Conservation (phyloP, 2,329 filamentous ascomycete genomes). For the Trichoderma semiorbis region DNA sequence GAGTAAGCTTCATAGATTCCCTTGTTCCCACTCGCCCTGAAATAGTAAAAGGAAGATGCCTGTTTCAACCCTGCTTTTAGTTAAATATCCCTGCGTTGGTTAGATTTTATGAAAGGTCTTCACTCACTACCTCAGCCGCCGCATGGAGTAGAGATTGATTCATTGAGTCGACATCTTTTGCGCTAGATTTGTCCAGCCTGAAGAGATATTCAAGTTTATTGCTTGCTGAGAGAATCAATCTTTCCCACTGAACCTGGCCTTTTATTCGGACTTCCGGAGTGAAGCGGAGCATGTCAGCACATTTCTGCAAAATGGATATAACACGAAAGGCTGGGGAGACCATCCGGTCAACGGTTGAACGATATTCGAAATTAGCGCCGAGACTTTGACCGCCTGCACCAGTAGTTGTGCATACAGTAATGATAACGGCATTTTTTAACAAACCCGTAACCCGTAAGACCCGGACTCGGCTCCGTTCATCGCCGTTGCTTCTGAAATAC, state of each 20-base stretch:
- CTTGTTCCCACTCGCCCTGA: too few species aligned
- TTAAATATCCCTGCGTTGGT: background rate
- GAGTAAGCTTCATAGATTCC: background rate
- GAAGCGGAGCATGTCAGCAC: accelerated
- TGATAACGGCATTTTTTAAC: background rate
- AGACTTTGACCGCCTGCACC: background rate
- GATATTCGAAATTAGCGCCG: background rate
- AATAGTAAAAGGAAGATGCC: too few species aligned
- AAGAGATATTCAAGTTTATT: background rate
- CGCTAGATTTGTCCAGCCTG: background rate
- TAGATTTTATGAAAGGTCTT: accelerated
- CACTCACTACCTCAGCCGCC: background rate
- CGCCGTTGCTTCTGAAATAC: background rate
- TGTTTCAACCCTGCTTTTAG: too few species aligned
- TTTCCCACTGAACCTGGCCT: background rate
- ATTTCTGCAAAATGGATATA: background rate
- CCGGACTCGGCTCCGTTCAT: background rate
- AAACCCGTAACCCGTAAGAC: background rate
- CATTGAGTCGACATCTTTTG: background rate
- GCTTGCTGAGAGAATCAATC: background rate
- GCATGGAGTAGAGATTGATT: background rate
- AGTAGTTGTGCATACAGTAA: background rate
- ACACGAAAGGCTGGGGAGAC: background rate
- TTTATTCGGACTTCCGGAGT: background rate
- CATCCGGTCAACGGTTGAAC: background rate